Base-by-base conservation (phyloP, 1,284 basidiomycete species). In the Ganoderma lucidum region DNA sequence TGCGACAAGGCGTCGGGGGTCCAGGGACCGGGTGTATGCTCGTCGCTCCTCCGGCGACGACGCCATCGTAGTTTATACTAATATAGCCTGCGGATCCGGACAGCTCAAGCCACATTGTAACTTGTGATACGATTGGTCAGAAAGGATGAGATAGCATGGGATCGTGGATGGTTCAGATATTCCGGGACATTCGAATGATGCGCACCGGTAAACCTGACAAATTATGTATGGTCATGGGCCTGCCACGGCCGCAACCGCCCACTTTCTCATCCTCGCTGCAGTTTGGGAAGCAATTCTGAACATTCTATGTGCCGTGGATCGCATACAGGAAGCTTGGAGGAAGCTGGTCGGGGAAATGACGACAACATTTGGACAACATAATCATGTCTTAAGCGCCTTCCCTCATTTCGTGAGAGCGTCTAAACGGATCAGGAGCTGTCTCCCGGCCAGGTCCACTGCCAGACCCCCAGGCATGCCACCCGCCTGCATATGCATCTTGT, bases 81-180 rank as follows among this genome's bases (percentile, higher is more conserved):
- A 56, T 64, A 45, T 37, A 44, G 62, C 23, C 19, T 35, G 42
- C 12, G 9, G 17, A 51, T 35, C 30, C 12, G 9, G 17, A 51
- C 8, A 15, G 28, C 53, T 28, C 23, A 59, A 39, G 35, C 56
- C 53, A 17, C 30, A 37, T 17, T 2, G 28, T 37, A 15, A 32
- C 5, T 9, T 2, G 35, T 41, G 37, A 64, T 30, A 37, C 41
- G 60, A 66, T 66, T 66, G 65, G 65, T 35, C 65, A 56, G 51
- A 12, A 48, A 53, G 61, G 9, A 41, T n/a, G 48, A 39, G 59
- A 66, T 53, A 62, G 65, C 65, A 53, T 66, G 60, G 59, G 60
- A 66, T 62, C 58, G 14, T 51, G 9, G 35, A 28, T 30, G 59
- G 41, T 23, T 1, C 23, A 23, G 23, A 23, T 60, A 60, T 48